Evolutionary conservation across 2,329 filamentous ascomycete species (phyloP), one percentile per base, ranked within the genome.

Genomic region (Lasiodiplodia citricola): DNA sequence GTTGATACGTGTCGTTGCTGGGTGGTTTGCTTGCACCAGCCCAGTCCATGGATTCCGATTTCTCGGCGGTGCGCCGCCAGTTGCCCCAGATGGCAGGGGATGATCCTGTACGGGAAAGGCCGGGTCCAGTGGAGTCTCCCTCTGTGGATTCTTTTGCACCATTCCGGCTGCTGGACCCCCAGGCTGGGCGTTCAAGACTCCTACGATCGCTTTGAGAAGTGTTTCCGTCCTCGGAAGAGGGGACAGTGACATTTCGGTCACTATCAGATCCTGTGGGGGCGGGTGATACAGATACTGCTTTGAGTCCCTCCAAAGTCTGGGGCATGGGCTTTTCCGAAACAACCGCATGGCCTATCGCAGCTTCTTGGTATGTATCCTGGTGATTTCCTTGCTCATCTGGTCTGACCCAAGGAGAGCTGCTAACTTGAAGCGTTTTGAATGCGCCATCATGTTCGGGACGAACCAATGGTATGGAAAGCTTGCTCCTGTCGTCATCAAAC

Each of bases 391-490:
- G 18, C 14, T 37, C 60, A 52, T 21, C 25, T 18, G 60, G 21
- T 14, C 25, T 64, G 13, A 37, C 16, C 50, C 56, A 70, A 4
- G 70, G 64, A 41, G 72, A 74, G 71, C 78, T 82, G 52, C 85
- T 84, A 1, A 91, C 94, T 74, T 84, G 88, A 60, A 98, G 85
- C 73, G 90, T 87, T 74, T 92, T 96, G 82, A 96, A 98, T 0
- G 89, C 82, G 3, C 84, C 85, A 68, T 97, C 93, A 74, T 97
- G 91, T 79, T 98, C 96, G 0, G 96, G 96, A 35, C 96, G 89
- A 51, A 97, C 94, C 72, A 99, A 91, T 2, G 96, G 96, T 41
- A 99, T 91, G 18, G 92, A 94, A 14, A 98, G 84, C 75, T 95
- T 96, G 77, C 92, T 93, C 56, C 91, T 88, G 69, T 97, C 93